Percentiles rank a stretch among this genome's conserved stretches.
Evolutionary conservation across 148 eudicot genomes (phyloP).

Genomic region (Cornus suecica): DNA sequence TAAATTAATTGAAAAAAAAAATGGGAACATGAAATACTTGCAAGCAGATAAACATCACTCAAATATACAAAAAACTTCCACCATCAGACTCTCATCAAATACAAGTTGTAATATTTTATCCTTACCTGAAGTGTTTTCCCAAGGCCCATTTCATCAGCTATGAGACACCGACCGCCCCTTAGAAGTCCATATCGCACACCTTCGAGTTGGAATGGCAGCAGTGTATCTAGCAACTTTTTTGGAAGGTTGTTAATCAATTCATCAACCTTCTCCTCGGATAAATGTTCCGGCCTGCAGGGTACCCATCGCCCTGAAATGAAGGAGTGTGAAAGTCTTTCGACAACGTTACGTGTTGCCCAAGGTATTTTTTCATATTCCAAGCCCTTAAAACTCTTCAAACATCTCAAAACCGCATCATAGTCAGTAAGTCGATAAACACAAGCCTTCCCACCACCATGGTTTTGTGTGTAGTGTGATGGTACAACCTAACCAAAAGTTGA

Average conservation of each 20-base stretch:
- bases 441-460: conserved; percentile 69
- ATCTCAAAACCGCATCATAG: conserved; percentile 65
- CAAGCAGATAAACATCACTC: not conserved
- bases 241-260: conserved; percentile 70
- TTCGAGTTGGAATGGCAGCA: conserved; percentile 85
- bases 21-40: not conserved
- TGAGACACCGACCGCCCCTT: conserved; percentile 96
- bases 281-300: conserved; percentile 93
- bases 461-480: conserved; percentile 74
- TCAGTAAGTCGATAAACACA: conserved; percentile 74
- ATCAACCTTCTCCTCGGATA: conserved; percentile 77
- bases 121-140: conserved; percentile 97
- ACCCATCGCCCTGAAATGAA: conserved; percentile 56
- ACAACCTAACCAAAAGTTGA: conserved; percentile 46
- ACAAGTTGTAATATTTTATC: not conserved
- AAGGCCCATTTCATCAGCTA: conserved; percentile 99
- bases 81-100: not conserved
- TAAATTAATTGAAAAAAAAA: no score
- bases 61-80: not conserved
- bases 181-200: conserved; percentile 79
- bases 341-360: conserved; percentile 82
- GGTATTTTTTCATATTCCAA: conserved; percentile 85
- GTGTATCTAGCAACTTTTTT: conserved; percentile 43
- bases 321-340: conserved; percentile 63
- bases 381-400: conserved; percentile 63